Conservation (phyloP, 768 basidiomycete genomes). For the Tricholoma terreum region DNA sequence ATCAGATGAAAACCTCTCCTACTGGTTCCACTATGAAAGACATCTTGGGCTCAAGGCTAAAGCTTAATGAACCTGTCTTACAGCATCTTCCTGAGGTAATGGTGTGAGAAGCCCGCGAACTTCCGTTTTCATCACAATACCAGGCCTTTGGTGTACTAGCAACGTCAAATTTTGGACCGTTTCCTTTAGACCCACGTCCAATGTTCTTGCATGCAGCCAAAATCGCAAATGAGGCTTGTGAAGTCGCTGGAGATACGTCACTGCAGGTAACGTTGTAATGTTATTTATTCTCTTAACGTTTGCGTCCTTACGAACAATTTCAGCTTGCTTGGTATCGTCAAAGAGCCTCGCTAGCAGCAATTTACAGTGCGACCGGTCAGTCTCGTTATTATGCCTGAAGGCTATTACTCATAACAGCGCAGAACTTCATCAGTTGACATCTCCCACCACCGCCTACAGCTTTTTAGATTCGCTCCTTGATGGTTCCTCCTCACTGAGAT, state of each 20-base stretch:
- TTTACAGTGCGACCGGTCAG: conserved; percentile 72
- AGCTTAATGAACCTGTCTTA: conserved; percentile 67
- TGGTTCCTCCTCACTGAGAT: conserved; percentile 41
- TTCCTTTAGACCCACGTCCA: conserved; percentile 57
- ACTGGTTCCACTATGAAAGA: conserved; percentile 39
- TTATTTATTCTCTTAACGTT: neutral
- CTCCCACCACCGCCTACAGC: conserved; percentile 59
- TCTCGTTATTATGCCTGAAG: neutral
- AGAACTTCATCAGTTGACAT: conserved; percentile 83
- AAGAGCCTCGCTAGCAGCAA: conserved; percentile 58
- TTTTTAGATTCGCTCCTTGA: conserved; percentile 69
- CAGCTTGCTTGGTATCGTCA: conserved; percentile 74
- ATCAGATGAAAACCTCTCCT: conserved; percentile 40
- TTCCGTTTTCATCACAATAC: neutral
- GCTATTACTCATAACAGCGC: neutral
- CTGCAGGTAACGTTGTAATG: conserved; percentile 49
- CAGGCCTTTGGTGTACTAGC: conserved; percentile 75
- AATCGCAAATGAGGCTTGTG: conserved; percentile 73
- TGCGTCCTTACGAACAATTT: neutral
- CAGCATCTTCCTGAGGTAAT: conserved; percentile 62
- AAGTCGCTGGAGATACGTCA: conserved; percentile 48
- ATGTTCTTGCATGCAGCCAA: conserved; percentile 56
- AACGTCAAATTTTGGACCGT: conserved; percentile 45
- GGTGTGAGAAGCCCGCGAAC: no score
- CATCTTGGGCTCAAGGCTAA: conserved; percentile 53